Percentiles rank a stretch among this genome's conserved stretches.
phyloP scores from a whole-genome alignment of 2,329 filamentous ascomycete species.

The Fusarium mangiferae region DNA sequence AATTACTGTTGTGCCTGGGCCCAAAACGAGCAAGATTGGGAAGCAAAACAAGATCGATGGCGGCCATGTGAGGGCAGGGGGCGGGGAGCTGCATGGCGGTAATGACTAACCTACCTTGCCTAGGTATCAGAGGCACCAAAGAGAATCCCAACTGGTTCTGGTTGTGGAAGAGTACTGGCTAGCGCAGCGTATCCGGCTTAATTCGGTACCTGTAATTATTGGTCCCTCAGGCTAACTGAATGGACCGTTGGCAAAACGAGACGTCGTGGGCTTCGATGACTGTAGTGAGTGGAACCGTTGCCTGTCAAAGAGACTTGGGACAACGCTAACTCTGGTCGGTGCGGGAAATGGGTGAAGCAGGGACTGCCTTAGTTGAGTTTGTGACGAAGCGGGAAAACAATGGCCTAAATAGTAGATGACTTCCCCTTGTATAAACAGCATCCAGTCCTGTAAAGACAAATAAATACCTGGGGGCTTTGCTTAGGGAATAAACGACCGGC shows the following conservation, averaged over 20 bases:
- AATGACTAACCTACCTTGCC: slow-evolving; percentile 20
- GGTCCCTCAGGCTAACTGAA: slow-evolving; percentile 14
- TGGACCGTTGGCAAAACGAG: slow-evolving; percentile 35
- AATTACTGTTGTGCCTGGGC: slow-evolving; percentile 15
- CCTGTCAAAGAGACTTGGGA: slow-evolving; percentile 38
- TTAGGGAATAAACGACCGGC: neutral
- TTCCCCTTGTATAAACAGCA: neutral
- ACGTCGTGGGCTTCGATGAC: slow-evolving; percentile 29
- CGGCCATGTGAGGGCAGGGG: slow-evolving; percentile 36
- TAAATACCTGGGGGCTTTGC: neutral
- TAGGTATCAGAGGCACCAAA: neutral
- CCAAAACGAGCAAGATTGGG: slow-evolving; percentile 18
- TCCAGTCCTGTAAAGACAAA: neutral
- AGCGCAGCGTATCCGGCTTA: neutral
- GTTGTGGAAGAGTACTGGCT: neutral
- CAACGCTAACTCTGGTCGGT: slow-evolving; percentile 38
- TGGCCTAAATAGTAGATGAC: neutral
- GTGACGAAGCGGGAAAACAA: neutral
- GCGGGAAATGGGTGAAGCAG: slow-evolving; percentile 36
- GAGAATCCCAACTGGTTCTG: neutral
- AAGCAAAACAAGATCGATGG: slow-evolving; percentile 32
- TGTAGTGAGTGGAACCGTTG: slow-evolving; percentile 40
- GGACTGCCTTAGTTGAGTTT: slow-evolving; percentile 18
- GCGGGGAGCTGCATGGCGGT: slow-evolving; percentile 15
- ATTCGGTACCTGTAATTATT: neutral